A percentile compares a stretch with the other conserved stretches of the same genome.
phyloP scores from a whole-genome alignment of 140 eudicot genomes.

The Bidens hawaiensis region DNA sequence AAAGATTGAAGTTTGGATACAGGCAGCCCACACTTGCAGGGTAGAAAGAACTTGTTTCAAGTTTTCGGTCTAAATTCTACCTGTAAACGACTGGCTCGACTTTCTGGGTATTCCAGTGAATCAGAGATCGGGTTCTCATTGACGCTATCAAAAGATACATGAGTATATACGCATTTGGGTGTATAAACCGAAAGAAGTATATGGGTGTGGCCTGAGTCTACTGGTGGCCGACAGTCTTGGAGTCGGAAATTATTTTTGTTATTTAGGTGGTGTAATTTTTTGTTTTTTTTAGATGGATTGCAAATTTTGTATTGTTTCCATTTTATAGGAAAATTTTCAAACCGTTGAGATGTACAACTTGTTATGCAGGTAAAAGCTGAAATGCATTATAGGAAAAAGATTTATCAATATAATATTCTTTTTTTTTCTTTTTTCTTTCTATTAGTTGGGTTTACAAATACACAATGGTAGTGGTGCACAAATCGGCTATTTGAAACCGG shows the following conservation, averaged over 20 bases:
- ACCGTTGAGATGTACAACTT: not conserved
- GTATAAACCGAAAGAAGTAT: conserved; percentile 29
- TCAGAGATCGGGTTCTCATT: not conserved
- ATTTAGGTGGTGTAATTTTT: conserved; percentile 12
- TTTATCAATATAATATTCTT: too few relatives aligned
- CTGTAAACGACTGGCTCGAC: not conserved
- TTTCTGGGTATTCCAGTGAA: not conserved
- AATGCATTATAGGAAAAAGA: not conserved
- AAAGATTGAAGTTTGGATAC: conserved; percentile 67
- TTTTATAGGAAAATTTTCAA: conserved; percentile 6
- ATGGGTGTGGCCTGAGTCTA: conserved; percentile 5
- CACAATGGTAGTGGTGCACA: too few relatives aligned
- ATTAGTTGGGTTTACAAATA: too few relatives aligned
- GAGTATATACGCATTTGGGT: not conserved
- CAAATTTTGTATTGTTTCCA: conserved; percentile 18
- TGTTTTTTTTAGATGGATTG: conserved; percentile 14
- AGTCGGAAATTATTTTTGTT: conserved; percentile 10
- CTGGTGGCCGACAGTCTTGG: conserved; percentile 11
- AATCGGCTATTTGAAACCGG: too few relatives aligned
- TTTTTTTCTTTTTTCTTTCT: too few relatives aligned
- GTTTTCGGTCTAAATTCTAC: conserved; percentile 16
- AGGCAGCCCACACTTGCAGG: conserved; percentile 75
- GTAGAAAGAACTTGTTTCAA: conserved; percentile 25
- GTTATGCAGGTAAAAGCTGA: not conserved
- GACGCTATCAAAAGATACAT: not conserved